A percentile compares a stretch with the other conserved stretches of the same genome.
Evolutionary conservation across 352 stramenopile species (phyloP).

Genomic region (Pythium grandisporangium): DNA sequence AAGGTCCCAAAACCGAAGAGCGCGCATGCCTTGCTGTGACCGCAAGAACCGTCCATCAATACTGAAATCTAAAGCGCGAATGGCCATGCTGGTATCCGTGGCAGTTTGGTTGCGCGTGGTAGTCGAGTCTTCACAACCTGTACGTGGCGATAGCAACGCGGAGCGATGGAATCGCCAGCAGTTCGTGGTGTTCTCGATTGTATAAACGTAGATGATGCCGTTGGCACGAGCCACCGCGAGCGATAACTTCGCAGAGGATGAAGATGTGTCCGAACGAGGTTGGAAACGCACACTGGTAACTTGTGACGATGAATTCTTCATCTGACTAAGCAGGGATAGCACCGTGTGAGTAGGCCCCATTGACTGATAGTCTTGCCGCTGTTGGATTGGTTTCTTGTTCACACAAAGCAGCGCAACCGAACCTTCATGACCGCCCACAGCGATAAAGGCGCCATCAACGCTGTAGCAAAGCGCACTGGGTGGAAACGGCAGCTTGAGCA

Average conservation of each 20-base stretch:
- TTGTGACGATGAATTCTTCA: constrained; percentile 50
- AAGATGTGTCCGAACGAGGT: too few species aligned
- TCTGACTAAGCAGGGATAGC: constrained; percentile 25
- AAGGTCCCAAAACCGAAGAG: constrained; percentile 57
- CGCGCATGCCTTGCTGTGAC: constrained; percentile 25
- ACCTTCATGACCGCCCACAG: constrained; percentile 47
- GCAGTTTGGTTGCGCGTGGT: too few species aligned
- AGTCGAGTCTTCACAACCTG: too few species aligned
- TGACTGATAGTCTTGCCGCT: too few species aligned
- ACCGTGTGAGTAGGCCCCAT: too few species aligned
- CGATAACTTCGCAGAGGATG: constrained; percentile 16
- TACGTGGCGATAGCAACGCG: constrained; percentile 42
- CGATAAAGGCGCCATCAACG: constrained; percentile 32
- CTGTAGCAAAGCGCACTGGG: constrained; percentile 26
- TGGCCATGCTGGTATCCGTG: too few species aligned
- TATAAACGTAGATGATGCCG: constrained; percentile 67
- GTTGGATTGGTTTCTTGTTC: constrained; percentile 1
- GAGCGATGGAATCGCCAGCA: constrained; percentile 28
- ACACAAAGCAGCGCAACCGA: constrained; percentile 29
- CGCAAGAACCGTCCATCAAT: constrained; percentile 46
- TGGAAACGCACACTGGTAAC: constrained; percentile 39
- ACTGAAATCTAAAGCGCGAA: constrained; percentile 54
- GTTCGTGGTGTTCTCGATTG: constrained; percentile 16
- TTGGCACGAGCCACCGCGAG: constrained; percentile 50
- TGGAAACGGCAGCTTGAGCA: constrained; percentile 17